Conservation (phyloP, 176 grass and related monocot genomes). For the Oryza australiensis region DNA sequence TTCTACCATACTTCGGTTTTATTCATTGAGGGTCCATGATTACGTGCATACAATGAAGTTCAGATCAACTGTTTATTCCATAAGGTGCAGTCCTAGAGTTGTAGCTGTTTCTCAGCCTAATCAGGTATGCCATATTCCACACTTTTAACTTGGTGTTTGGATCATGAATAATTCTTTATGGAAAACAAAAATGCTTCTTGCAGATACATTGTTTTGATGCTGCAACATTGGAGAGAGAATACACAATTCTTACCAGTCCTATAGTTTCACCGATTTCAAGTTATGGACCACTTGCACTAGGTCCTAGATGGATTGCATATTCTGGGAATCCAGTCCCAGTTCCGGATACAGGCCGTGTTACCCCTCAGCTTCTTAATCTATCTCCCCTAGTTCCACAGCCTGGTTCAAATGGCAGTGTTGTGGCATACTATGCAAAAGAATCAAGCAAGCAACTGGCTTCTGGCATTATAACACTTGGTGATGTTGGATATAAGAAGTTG, state of each 20-base stretch:
- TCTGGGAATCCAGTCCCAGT: conserved; percentile 66
- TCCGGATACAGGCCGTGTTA: conserved; percentile 64
- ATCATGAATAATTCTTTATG: conserved; percentile 27
- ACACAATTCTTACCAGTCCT: conserved; percentile 70
- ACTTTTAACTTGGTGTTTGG: not conserved
- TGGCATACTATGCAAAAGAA: conserved; percentile 94
- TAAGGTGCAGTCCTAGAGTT: conserved; percentile 78
- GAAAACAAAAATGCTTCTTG: conserved; percentile 38
- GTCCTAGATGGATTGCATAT: conserved; percentile 88
- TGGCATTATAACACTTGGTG: conserved; percentile 87
- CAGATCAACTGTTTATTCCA: conserved; percentile 78
- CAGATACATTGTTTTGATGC: conserved; percentile 99
- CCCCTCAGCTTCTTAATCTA: conserved; percentile 64
- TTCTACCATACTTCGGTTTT: conserved; percentile 70
- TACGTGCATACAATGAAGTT: conserved; percentile 84
- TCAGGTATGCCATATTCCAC: conserved; percentile 63
- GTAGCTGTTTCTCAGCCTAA: conserved; percentile 78
- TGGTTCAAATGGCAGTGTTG: conserved; percentile 62
- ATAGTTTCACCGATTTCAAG: conserved; percentile 57
- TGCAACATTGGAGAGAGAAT: conserved; percentile 71
- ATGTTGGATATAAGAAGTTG: conserved; percentile 78
- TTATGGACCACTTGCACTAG: conserved; percentile 86
- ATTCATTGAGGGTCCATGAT: conserved; percentile 75
- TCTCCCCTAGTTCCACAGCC: conserved; percentile 30
- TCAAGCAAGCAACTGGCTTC: conserved; percentile 82